Percentiles rank a stretch among this genome's conserved stretches.
phyloP scores from a whole-genome alignment of 495 filamentous ascomycete species.

The Penicillium crystallinum region DNA sequence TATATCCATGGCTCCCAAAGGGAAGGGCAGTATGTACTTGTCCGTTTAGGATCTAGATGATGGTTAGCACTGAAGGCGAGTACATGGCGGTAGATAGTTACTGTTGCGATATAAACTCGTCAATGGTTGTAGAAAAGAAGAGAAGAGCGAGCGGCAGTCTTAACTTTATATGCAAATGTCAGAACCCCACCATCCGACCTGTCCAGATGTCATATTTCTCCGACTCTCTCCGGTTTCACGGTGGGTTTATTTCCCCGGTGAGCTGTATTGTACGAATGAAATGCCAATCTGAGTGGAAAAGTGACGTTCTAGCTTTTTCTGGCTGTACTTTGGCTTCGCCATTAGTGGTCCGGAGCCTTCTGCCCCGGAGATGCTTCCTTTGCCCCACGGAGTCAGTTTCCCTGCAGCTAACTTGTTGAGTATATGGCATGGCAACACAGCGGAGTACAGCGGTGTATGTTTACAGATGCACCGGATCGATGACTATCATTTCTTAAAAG shows the following conservation, averaged over 20 bases:
- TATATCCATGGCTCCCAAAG: slow-evolving; percentile 39
- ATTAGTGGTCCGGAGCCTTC: slow-evolving; percentile 3
- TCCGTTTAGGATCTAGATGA: slow-evolving; percentile 9
- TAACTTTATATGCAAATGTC: slow-evolving; percentile 15
- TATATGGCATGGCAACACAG: too few relatives aligned
- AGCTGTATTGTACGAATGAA: not conserved
- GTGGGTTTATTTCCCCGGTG: slow-evolving; percentile 10
- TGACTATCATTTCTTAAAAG: not conserved
- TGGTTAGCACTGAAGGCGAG: slow-evolving; percentile 13
- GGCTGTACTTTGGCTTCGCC: not conserved
- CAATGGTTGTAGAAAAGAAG: slow-evolving; percentile 2
- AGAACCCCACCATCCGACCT: slow-evolving; percentile 15
- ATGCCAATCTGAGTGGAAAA: not conserved
- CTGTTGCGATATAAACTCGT: slow-evolving; percentile 5
- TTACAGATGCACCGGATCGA: not conserved
- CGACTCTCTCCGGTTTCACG: slow-evolving; percentile 23
- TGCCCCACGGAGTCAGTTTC: not conserved
- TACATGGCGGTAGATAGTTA: slow-evolving; percentile 14
- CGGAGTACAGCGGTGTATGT: not conserved
- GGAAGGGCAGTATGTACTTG: slow-evolving; percentile 26
- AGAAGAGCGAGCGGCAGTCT: slow-evolving; percentile 11
- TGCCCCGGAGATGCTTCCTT: not conserved
- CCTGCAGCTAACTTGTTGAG: not conserved
- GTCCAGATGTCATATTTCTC: slow-evolving; percentile 9
- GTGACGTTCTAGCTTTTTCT: slow-evolving; percentile 1